These are phyloP conservation scores for Psidium friedrichsthalianum DNA, from an alignment of 345 rosid species.

Conservation along the genomic window DNA sequence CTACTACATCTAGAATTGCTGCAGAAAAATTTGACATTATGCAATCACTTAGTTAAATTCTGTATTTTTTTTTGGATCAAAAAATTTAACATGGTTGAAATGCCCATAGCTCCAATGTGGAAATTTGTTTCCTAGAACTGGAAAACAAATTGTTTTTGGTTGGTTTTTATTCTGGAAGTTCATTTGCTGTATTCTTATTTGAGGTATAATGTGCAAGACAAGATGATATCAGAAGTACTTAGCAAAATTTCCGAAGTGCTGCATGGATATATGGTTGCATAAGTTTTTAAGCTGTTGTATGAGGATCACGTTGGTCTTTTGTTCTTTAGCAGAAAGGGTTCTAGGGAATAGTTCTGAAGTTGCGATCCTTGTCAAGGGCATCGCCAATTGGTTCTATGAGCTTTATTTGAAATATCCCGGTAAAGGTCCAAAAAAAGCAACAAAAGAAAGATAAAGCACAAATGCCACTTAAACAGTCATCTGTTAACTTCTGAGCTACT, in stretches of 20 bases:
- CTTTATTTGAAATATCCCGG: neutral
- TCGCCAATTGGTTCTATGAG: neutral
- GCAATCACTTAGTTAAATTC: neutral
- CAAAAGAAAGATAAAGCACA: neutral
- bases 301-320: neutral
- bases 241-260: neutral
- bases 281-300: neutral
- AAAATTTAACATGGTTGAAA: neutral
- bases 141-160: neutral
- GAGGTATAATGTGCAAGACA: neutral
- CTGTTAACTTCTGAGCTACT: neutral
- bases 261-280: neutral
- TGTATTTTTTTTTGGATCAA: neutral
- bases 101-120: neutral
- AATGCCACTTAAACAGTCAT: neutral
- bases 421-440: neutral
- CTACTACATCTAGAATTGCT: neutral
- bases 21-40: neutral
- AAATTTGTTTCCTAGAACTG: neutral
- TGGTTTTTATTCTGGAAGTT: neutral
- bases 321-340: neutral
- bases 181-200: neutral
- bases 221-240: neutral
- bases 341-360: neutral
- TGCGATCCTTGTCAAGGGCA: neutral